Evolutionary conservation across 2,329 filamentous ascomycete genomes (phyloP).

Genomic region (Colletotrichum acutatum): DNA sequence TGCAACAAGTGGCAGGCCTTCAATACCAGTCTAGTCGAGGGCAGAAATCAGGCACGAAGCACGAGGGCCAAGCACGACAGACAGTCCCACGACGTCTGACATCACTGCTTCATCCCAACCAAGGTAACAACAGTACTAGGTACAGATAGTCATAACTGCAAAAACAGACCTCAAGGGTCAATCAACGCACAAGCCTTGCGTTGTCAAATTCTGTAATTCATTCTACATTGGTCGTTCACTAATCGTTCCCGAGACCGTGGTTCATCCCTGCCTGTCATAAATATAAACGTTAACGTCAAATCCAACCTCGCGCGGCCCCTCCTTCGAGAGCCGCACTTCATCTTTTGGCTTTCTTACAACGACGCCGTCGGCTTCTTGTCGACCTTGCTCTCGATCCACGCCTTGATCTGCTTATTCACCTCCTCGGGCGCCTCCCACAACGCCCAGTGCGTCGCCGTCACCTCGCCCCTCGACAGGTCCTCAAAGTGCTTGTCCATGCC

Average conservation of each 20-base stretch:
- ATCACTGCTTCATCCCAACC: neutral
- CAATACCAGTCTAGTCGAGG: neutral
- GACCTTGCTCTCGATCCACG: conserved; percentile 67
- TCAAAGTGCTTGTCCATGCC: conserved; percentile 78
- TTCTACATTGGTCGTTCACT: neutral
- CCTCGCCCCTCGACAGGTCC: conserved; percentile 72
- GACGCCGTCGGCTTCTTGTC: conserved; percentile 25
- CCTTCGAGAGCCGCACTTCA: neutral
- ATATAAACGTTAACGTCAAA: neutral
- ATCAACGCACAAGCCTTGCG: neutral
- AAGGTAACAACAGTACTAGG: neutral
- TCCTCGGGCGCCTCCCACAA: conserved; percentile 77
- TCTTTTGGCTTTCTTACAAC: conserved; percentile 11
- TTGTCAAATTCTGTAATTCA: neutral
- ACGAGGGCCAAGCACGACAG: neutral
- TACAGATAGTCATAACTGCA: neutral
- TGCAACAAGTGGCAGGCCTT: neutral
- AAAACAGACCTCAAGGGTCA: neutral
- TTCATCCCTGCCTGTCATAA: neutral
- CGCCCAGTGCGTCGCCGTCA: conserved; percentile 84
- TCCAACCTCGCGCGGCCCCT: neutral
- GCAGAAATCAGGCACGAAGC: neutral
- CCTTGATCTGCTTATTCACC: conserved; percentile 74
- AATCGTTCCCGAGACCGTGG: neutral
- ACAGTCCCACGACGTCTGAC: neutral